Base-by-base conservation (phyloP, 176 grass and related monocot genomes). In the Zizania latifolia region DNA sequence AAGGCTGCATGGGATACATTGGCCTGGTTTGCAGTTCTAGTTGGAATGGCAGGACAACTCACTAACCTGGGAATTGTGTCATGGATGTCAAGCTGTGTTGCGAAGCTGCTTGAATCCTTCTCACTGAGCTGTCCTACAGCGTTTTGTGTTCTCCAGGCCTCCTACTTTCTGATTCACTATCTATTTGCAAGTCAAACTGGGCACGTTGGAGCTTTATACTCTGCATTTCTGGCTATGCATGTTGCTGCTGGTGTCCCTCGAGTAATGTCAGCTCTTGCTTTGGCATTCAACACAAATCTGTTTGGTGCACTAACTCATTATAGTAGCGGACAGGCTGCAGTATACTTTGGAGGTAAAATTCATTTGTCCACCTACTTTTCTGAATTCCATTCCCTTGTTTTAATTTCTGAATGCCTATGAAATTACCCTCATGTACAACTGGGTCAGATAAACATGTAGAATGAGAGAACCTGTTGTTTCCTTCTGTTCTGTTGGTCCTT, bases 331-430 rank as follows among this genome's bases (percentile, higher is more conserved):
- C 93, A 97, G 74, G 88, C 90, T 67, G 90, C 90, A 33, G 93
- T 97, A 19, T 93, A 97, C 73, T 97, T 86, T 74, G 90, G 93
- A 93, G 93, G 93, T 97, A 97, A 97, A 85, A 59, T 82, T 74
- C 37, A 39, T 43, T 60, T 64, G 10, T 16, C 19, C 6, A 16
- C 7, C 19, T 37, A 34, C 15, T 75, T 23, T n/a, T 63, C 5
- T 22, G 9, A 55, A 68, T 41, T 17, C 50, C 30, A 26, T 13
- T 68, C 44, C 58, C 8, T 7, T 87, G 26, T 1, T 54, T 79
- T 46, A 50, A 50, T 30, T 41, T 46, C 61, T 50, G 31, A 50
- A 21, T 38, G 14, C 30, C 32, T 16, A 38, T 65, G 22, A 4
- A 74, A 40, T 37, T 81, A 59, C 1, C 17, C 27, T 69, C 24